These are phyloP conservation scores for Syncephalastrum contaminatum DNA, from an alignment of 371 early-diverging fungal genomes.

Conservation along the genomic window DNA sequence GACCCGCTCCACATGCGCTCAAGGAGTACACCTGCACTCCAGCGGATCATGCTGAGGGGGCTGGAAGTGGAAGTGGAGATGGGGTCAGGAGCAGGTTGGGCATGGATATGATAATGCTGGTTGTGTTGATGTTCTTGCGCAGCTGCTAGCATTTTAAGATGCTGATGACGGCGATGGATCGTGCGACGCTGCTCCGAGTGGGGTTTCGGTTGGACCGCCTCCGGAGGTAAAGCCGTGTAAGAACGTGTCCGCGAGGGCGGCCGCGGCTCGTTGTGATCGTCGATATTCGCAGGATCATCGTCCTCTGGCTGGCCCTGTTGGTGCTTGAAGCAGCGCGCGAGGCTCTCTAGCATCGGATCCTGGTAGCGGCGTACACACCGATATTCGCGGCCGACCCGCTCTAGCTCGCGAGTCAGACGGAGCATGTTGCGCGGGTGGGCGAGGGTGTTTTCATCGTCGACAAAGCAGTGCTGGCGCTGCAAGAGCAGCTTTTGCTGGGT, in stretches of 20 bases:
- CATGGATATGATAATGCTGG: constrained; percentile 1
- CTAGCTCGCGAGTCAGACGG: constrained; percentile 48
- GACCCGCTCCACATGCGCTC: constrained; percentile 21
- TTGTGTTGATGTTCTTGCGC: background rate
- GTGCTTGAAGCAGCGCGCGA: constrained; percentile 26
- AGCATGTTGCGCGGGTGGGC: constrained; percentile 50
- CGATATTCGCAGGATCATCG: no score
- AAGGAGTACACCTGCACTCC: constrained; percentile 24
- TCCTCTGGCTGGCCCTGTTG: constrained; percentile 4
- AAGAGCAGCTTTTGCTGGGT: constrained; percentile 54
- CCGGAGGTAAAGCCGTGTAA: no score
- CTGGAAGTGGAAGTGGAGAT: background rate
- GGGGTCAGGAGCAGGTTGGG: background rate
- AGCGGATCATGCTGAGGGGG: constrained; percentile 13
- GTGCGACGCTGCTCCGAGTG: constrained; percentile 22
- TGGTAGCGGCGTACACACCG: constrained; percentile 29
- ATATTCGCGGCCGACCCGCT: constrained; percentile 47
- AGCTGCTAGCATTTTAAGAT: constrained; percentile 12
- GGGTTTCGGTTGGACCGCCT: constrained; percentile 7
- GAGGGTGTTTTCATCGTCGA: constrained; percentile 48
- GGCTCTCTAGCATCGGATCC: constrained; percentile 42
- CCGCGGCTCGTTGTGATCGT: no score
- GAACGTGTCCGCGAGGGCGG: no score
- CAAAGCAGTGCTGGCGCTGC: constrained; percentile 48
- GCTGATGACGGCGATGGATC: constrained; percentile 17